Base-by-base conservation (phyloP, 352 stramenopile species). In the Globisporangium splendens region DNA sequence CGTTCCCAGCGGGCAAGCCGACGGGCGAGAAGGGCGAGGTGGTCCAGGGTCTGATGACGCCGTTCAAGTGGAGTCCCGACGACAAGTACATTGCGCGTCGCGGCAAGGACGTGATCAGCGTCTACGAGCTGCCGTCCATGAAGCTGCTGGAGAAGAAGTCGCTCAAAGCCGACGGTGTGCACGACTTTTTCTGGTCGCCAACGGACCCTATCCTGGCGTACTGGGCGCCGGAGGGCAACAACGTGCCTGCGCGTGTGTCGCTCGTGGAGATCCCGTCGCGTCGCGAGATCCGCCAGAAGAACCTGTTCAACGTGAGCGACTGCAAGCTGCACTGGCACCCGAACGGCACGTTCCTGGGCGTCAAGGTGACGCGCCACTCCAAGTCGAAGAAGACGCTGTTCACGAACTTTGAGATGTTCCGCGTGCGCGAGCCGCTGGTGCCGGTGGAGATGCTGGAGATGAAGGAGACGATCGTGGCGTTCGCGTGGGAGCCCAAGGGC, bases 401-500 rank as follows among this genome's bases (percentile, higher is more conserved):
- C 82, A 99, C 98, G 56, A 98, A 99, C 70, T 97, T 99, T 70
- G 97, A 99, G 73, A 77, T 99, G 46, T 99, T 99, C 80, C 85
- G 96, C 54, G 77, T 99, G 44, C 91, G 89, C 46, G 95, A 99
- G 65, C 54, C 85, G 35, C 92, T 97, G 52, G 89, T 99, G 63
- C 96, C 97, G 0, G 96, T 99, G 3, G 97, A 99, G 75, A 99
- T 98, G 91, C 76, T 99, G 14, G 95, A 99, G 73, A 89, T 99
- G 57, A 98, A 98, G 72, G 86, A 99, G 61, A 93, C 82, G 46
- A 90, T 99, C 44, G 92, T 99, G 62, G 91, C 91, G 14, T 98
- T 99, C 60, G 79, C 87, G 6, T 99, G 95, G 89, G 97, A 99
- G 75, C 97, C 97, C 31, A 90, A 91, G 51, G 96, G 97, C 52